Evolutionary conservation across 2,329 filamentous ascomycete species (phyloP), one percentile per base, ranked within the genome.

Genomic region (Colletotrichum kahawae): DNA sequence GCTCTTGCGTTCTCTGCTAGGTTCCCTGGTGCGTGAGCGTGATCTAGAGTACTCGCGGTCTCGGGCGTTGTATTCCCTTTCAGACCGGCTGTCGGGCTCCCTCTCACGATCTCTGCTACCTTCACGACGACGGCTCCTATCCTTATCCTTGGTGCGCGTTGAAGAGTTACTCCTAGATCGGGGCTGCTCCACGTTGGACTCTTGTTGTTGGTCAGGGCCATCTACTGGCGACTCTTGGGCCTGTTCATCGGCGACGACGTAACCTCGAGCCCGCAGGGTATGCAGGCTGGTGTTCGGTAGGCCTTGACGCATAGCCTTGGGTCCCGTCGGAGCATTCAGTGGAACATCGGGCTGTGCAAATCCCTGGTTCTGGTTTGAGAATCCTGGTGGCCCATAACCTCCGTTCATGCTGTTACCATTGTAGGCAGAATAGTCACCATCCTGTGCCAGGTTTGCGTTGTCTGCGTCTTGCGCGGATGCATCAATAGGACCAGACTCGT

Each of bases 241-340:
- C 54, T 65, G 79, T 66, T 86, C 82, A 77, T 86, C 85, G 78
- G 83, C 84, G 48, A 89, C 84, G 77, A 83, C 88, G 80, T 85
- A 87, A 51, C 88, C 88, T 77, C 88, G 84, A 29, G 90, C 90
- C 77, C 91, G 87, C 82, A 93, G 82, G 79, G 94, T 91, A 77
- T 92, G 90, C 68, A 94, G 90, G 78, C 94, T 95, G 72, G 93
- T 96, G 83, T 97, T 97, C 67, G 95, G 94, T 13, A 95, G 88
- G 34, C 95, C 95, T 84, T 97, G 94, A 77, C 96, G 91, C 95
- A 98, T 98, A 21, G 97, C 97, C 85, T 97, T 96, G 63, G 97
- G 97, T 12, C 96, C 97, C 70, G 94, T 98, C 33, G 97, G 97
- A 33, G 97, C 97, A 85, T 89, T 95, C 85, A 92, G 83, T 59